Evolutionary conservation across 768 basidiomycete genomes (phyloP), one percentile per base, ranked within the genome.

Genomic region (Boletus rubescentipes): DNA sequence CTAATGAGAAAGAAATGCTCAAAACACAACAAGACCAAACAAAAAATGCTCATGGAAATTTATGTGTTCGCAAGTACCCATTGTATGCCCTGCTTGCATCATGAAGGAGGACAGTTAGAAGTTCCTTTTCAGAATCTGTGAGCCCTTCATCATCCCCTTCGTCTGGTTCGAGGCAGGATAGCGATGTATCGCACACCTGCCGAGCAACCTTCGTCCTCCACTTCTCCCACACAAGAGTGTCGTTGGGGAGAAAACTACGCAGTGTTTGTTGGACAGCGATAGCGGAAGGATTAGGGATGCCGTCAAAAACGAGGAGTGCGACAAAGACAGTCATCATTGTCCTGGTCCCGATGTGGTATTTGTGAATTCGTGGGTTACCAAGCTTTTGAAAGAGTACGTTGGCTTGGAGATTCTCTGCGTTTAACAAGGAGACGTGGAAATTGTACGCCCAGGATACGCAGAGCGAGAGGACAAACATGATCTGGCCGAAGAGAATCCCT

Each of bases 371-470:
- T 9, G 67, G 64, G 36, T 51, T 8, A 6, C 53, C 44, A 0
- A 66, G 58, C n/a, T 49, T 57, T 8, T 29, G 12, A n/a, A 63
- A 58, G 34, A 68, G 46, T 10, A 68, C 34, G 15, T 62, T 16
- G 47, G 49, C 53, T 59, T 73, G 62, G 8, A 61, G 39, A 14
- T 26, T 44, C 31, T 61, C 57, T 9, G 54, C 59, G 20, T 74
- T 72, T 67, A 75, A 51, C 21, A 64, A 67, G 0, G 69, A 69
- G 20, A 72, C 45, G 18, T 51, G 55, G 18, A 57, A 63, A 16
- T 67, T 73, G 55, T 74, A 72, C 4, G 21, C n/a, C 72, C 72
- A 73, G 5, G 72, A 73, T 1, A 70, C 59, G 9, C 49, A 62
- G 20, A 74, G 61, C 3, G 70, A 66, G 14, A 55, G 47, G 23